phyloP scores from a whole-genome alignment of 2,329 filamentous ascomycete genomes.

The Trichoderma sp. region DNA sequence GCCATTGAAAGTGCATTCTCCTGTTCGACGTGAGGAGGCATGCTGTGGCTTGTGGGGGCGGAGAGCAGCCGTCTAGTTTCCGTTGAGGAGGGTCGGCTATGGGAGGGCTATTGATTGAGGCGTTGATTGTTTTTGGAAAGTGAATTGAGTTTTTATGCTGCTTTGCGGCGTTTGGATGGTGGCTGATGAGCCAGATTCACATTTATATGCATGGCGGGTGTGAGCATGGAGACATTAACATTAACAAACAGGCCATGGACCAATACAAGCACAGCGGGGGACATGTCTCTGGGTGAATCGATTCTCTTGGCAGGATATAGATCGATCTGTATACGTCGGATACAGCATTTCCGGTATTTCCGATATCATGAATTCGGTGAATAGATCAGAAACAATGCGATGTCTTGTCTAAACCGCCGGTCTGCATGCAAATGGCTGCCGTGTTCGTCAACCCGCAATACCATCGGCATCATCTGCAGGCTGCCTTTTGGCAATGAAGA shows the following conservation, averaged over 20 bases:
- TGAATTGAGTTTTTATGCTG: background rate
- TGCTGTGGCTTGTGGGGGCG: background rate
- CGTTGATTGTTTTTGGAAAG: background rate
- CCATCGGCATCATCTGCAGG: background rate
- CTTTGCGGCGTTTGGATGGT: background rate
- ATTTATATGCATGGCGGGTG: background rate
- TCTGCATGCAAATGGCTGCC: background rate
- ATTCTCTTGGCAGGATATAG: background rate
- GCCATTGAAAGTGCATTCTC: background rate
- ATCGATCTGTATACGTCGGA: background rate
- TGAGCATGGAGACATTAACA: background rate
- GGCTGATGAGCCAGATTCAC: background rate
- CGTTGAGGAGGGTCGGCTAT: slow-evolving; percentile 4
- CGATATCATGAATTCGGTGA: background rate
- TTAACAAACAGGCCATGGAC: background rate
- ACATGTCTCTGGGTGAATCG: background rate
- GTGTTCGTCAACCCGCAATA: background rate
- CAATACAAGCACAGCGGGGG: too few species aligned
- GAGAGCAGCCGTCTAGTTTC: background rate
- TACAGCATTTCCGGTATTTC: background rate
- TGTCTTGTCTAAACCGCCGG: background rate
- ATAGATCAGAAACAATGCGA: background rate
- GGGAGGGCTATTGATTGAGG: background rate
- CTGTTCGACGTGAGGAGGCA: background rate
- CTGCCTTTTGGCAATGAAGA: background rate